Evolutionary conservation across 2,329 filamentous ascomycete species (phyloP).

Genomic region (Cercospora zeina): DNA sequence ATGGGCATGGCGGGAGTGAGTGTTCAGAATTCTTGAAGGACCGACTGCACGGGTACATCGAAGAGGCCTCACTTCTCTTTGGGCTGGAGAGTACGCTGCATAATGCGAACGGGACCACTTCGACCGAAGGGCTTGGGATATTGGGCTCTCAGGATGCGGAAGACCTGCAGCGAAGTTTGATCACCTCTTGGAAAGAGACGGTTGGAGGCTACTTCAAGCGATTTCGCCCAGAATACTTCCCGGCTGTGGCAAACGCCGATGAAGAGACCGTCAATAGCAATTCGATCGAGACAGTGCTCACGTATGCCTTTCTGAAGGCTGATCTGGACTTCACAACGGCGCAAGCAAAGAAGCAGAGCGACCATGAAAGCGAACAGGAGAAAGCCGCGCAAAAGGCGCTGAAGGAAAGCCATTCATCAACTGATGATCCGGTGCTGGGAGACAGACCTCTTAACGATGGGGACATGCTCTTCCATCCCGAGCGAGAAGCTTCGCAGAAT

Average conservation of each 20-base stretch:
- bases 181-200: slow-evolving; percentile 75
- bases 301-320: slow-evolving; percentile 89
- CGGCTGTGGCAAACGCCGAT: slow-evolving; percentile 29
- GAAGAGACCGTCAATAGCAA: slow-evolving; percentile 38
- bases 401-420: slow-evolving; percentile 11
- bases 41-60: slow-evolving; percentile 83
- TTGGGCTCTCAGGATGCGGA: slow-evolving; percentile 62
- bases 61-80: slow-evolving; percentile 74
- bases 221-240: slow-evolving; percentile 77
- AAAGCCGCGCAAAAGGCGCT: slow-evolving; percentile 18
- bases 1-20: slow-evolving; percentile 88
- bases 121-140: slow-evolving; percentile 47
- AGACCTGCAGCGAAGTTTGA: slow-evolving; percentile 67
- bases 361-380: slow-evolving; percentile 22
- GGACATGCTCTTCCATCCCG: slow-evolving; percentile 72
- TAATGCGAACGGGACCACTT: slow-evolving; percentile 40
- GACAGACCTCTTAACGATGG: slow-evolving; percentile 81
- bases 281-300: slow-evolving; percentile 74
- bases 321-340: slow-evolving; percentile 93
- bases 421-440: slow-evolving; percentile 62
- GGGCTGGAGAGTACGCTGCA: slow-evolving; percentile 74
- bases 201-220: slow-evolving; percentile 94
- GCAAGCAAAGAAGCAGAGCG: slow-evolving; percentile 71
- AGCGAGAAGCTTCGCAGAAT: slow-evolving; percentile 46
- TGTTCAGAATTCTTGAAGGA: slow-evolving; percentile 86